Evolutionary conservation across 768 basidiomycete genomes (phyloP), one percentile per base, ranked within the genome.

Genomic region (Mycena latifolia): DNA sequence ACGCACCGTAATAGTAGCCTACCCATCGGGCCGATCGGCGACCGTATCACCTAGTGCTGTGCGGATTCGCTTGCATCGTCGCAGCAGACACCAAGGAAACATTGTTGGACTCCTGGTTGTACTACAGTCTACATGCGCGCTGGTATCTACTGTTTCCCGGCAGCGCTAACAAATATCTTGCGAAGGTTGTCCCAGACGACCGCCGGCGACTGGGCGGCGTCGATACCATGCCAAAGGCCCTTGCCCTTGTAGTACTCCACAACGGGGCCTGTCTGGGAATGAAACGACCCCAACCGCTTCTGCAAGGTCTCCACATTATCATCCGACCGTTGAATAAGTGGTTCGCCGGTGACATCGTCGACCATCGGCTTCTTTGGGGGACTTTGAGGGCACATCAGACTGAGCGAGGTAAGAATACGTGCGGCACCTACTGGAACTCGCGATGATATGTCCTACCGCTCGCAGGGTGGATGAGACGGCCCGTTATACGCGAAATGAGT

Each of bases 401-500:
- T 25, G 25, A 39, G 12, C 24, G 20, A 55, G 28, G 18, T 48
- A 45, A 51, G 33, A n/a, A 27, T 33, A 57, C 35, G 51, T 50
- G 61, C 46, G 33, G 24, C 37, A 84, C 94, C 76, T 75, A 98
- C 96, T 88, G 85, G 88, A 97, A 99, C 77, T 96, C 94, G 72
- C 83, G 91, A 86, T 99, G 98, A 80, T 99, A 99, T 51, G 92
- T 91, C 66, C 98, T 85, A 27, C 98, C 98, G 68, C 90, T 93
- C 22, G 90, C 82, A 18, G 91, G 90, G 81, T 99, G 98, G 71
- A 99, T 89, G 65, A 99, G 85, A 63, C 98, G 92, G 55, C 98
- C 98, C 35, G 98, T 99, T 74, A 99, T 99, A 67, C 98, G 93
- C 8, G 95, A 96, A 77, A 99, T 97, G 75, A 99, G 91, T 22